Percentiles rank a stretch among this genome's conserved stretches.
Conservation (phyloP, 2,329 filamentous ascomycete species). For the Colletotrichum sp. region DNA sequence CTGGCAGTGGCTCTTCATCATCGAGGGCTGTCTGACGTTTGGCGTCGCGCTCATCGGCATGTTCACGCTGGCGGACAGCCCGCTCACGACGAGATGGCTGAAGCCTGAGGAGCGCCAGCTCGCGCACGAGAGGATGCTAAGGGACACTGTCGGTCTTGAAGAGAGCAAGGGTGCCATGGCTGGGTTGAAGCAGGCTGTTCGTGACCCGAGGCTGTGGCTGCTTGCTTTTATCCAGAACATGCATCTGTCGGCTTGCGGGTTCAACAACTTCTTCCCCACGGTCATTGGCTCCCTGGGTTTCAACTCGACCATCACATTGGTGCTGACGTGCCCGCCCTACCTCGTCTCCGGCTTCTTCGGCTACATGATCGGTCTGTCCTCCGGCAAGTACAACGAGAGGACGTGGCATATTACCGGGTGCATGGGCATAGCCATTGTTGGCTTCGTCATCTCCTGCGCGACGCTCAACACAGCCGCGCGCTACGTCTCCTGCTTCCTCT, state of each 20-base stretch:
- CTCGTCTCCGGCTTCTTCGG: constrained; percentile 47
- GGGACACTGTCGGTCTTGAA: constrained; percentile 30
- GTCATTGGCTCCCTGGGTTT: constrained; percentile 37
- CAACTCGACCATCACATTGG: constrained; percentile 41
- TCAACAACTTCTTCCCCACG: constrained; percentile 34
- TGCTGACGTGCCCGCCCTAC: constrained; percentile 54
- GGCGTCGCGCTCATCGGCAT: constrained; percentile 33
- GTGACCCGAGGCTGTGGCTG: constrained; percentile 32
- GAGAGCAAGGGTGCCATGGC: constrained; percentile 43
- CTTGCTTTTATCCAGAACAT: constrained; percentile 33
- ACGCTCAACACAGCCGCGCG: constrained; percentile 34
- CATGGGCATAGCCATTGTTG: constrained; percentile 41
- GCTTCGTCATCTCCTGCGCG: constrained; percentile 38
- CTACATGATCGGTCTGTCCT: constrained; percentile 45
- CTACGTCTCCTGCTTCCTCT: constrained; percentile 39
- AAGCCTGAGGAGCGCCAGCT: constrained; percentile 41
- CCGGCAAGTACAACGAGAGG: constrained; percentile 46
- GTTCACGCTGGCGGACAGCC: constrained; percentile 40
- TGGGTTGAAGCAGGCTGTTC: constrained; percentile 27
- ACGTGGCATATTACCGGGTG: constrained; percentile 44
- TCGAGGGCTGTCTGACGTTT: constrained; percentile 34
- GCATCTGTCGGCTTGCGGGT: constrained; percentile 28
- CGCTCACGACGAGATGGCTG: constrained; percentile 40
- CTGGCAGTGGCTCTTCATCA: constrained; percentile 39
- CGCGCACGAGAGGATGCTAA: constrained; percentile 43